Evolutionary conservation across 352 stramenopile genomes (phyloP), one percentile per base, ranked within the genome.

Genomic region (Phytophthora aleatoria): DNA sequence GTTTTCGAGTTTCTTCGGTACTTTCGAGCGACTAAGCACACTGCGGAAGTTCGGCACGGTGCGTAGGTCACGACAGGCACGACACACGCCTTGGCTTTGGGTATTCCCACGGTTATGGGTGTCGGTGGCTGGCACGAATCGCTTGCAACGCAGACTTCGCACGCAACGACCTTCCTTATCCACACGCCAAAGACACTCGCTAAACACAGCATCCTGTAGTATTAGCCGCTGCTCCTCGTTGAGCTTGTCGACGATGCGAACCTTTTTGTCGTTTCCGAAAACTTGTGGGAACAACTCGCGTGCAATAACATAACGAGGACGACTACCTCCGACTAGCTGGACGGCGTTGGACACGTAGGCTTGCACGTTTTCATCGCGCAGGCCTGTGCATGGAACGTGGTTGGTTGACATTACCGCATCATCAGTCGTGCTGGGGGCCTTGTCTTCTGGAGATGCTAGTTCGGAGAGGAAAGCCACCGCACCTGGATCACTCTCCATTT

Each of bases 261-360:
- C 75, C 26, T 86, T 87, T 36, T 74, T 69, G 16, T 82, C 74
- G 16, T 79, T 76, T 2, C 45, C 54, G 49, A 94, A 92, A 5
- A 82, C 72, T 13, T 79, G 67, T 7, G 84, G 84, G 42, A 90
- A 92, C 3, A 92, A 48, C 49, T 94, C 86, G 13, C 86, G 86
- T 10, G 86, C 86, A 47, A 94, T 91, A 11, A 94, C 84, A 44
- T 94, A 91, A 30, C 83, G 84, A 15, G 86, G 86, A 10, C 86
- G 80, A 53, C 86, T 92, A 6, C 86, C 86, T 20, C 86, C 86
- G 10, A 91, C 83, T 28, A 91, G 57, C 53, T 94, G 86, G 0
- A 90, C 77, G 0, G 83, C 75, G 27, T 74, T 83, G 13, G 71
- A 74, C 6, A 92, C 84, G 39, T 90, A 94, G 11, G 72, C 57